Evolutionary conservation across 139 green algal genomes (phyloP).

Genomic region (Zygnema cylindricum): DNA sequence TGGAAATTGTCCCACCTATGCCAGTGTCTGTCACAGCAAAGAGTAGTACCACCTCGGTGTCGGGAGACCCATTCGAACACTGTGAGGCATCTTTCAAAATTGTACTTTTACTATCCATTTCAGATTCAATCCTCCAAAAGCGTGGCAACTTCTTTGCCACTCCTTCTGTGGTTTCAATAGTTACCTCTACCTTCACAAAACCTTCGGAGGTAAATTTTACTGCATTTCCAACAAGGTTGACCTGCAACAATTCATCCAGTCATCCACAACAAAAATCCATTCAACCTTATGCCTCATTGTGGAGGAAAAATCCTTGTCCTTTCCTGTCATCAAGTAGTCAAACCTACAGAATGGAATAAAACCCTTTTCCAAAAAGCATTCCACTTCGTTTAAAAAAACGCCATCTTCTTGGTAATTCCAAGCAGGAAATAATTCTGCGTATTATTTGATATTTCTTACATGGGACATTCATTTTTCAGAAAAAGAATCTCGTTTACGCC

Average conservation of each 20-base stretch:
- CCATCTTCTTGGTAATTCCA: too few relatives aligned
- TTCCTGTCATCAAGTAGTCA: too few relatives aligned
- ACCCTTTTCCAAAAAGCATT: too few relatives aligned
- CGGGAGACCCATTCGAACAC: not conserved
- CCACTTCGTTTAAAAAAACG: too few relatives aligned
- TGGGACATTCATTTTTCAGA: too few relatives aligned
- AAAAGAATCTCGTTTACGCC: too few relatives aligned
- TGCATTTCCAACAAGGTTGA: slow-evolving; percentile 69
- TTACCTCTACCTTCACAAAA: slow-evolving; percentile 21
- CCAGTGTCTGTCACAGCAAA: not conserved
- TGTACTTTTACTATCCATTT: not conserved
- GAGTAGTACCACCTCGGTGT: not conserved
- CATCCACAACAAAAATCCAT: too few relatives aligned
- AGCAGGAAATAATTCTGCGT: too few relatives aligned
- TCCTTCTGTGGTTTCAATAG: not conserved
- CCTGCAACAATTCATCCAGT: slow-evolving; percentile 22
- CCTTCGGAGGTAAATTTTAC: slow-evolving; percentile 82
- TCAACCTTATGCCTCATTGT: too few relatives aligned
- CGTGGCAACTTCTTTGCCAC: not conserved
- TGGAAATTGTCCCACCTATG: not conserved
- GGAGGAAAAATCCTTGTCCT: too few relatives aligned
- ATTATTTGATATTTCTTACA: too few relatives aligned
- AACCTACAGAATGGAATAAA: too few relatives aligned
- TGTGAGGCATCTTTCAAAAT: not conserved
- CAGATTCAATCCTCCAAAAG: not conserved